These are phyloP conservation scores for Scorias spongiosa DNA, from an alignment of 2,329 filamentous ascomycete species.

Conservation along the genomic window DNA sequence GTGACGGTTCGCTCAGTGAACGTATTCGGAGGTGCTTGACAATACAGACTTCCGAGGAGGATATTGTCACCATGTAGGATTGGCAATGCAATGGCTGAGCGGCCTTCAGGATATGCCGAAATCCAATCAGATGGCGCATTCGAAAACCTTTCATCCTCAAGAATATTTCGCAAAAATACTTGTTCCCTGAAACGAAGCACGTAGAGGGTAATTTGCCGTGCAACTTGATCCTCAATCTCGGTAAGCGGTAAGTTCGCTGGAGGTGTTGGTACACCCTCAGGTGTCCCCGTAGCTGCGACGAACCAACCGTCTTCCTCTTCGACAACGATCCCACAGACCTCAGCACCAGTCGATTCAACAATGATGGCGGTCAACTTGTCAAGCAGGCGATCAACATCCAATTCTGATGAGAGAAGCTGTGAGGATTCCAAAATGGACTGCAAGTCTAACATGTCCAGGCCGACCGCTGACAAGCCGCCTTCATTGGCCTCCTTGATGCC, in stretches of 20 bases:
- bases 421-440: slow-evolving; percentile 65
- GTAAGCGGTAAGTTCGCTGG: slow-evolving; percentile 49
- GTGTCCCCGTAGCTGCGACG: slow-evolving; percentile 58
- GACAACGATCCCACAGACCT: slow-evolving; percentile 57
- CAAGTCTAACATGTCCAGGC: slow-evolving; percentile 67
- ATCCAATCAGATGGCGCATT: slow-evolving; percentile 59
- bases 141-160: slow-evolving; percentile 62
- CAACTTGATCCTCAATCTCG: slow-evolving; percentile 50
- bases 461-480: slow-evolving; percentile 48
- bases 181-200: slow-evolving; percentile 61
- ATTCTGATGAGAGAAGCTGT: slow-evolving; percentile 63
- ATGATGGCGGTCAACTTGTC: slow-evolving; percentile 74
- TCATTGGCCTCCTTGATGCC: slow-evolving; percentile 22
- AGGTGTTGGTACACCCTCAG: slow-evolving; percentile 55
- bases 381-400: slow-evolving; percentile 59
- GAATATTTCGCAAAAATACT: slow-evolving; percentile 58
- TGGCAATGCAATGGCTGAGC: slow-evolving; percentile 64
- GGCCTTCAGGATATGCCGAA: slow-evolving; percentile 51
- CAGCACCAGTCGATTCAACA: slow-evolving; percentile 60
- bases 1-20: slow-evolving; percentile 54
- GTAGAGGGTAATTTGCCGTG: slow-evolving; percentile 62
- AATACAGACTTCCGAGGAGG: slow-evolving; percentile 58
- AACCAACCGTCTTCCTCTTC: slow-evolving; percentile 56
- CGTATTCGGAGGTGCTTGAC: slow-evolving; percentile 58
- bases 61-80: slow-evolving; percentile 58